Evolutionary conservation across 805 yeast genomes (phyloP), one percentile per base, ranked within the genome.

Genomic region (Wickerhamiella nectarea): DNA sequence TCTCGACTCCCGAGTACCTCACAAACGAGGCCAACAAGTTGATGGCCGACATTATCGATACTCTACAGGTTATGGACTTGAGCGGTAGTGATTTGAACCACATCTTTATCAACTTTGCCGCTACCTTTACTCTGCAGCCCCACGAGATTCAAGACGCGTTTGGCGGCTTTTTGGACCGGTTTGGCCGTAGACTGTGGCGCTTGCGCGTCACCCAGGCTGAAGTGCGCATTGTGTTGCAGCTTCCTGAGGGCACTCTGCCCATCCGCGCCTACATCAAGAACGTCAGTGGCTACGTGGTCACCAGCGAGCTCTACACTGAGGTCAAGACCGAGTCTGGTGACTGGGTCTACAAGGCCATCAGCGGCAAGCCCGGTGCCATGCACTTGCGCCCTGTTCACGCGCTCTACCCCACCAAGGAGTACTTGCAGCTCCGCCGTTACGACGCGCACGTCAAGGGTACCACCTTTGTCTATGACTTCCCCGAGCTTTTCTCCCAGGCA

Each of bases 401-500:
- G 42, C 95, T 96, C 41, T 93, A 91, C 61, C 94, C 97, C 47
- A 94, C 93, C 25, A 91, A 91, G 71, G 98, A 91, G 67, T 87
- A 94, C 69, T 73, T 91, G 58, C 98, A 91, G 70, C 96, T 97
- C 56, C 91, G 91, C 67, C 85, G 99, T 68, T 93, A 93, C 71
- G 83, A 80, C 69, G 99, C 99, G 41, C 97, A 91, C 65, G 72
- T 84, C 56, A 81, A 91, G 87, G 98, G 98, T 51, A 91, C 99
- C 15, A 87, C 98, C 9, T 91, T 85, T 60, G 95, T 85, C 41
- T 91, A 93, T 59, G 99, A 91, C 65, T 93, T 91, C 91, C 98
- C 99, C 43, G 98, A 91, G 62, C 69, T 91, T 57, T 91, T 93
- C 80, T 83, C 87, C 57, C 96, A 91, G 68, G 94, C 95, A 31